Base-by-base conservation (phyloP, 2,329 filamentous ascomycete species). In the Neoascochyta sp. region DNA sequence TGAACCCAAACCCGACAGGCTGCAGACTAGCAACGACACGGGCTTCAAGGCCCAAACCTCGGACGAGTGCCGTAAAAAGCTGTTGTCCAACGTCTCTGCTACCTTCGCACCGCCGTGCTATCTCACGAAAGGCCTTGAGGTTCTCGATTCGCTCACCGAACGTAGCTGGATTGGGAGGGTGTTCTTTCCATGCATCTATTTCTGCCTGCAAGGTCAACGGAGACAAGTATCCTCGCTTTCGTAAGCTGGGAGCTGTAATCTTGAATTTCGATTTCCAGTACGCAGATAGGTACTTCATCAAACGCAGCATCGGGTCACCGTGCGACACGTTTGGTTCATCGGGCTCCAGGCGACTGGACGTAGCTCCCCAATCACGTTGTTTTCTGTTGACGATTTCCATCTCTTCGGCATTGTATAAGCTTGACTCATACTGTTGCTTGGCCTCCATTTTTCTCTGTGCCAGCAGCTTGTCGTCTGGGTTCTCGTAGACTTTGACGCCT, bases 261-360 rank as follows among this genome's bases (percentile, higher is more conserved):
- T 70, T 75, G 60, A 94, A 98, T 18, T 81, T 74, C 50, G 88
- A 83, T 57, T 81, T 88, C 92, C 92, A 98, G 71, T 87, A 95
- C 2, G 80, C 75, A 7, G 81, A 72, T n/a, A 98, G 65, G 28
- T 78, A 71, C 50, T 83, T 83, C 52, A 96, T 70, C 4, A 96
- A 68, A 13, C 81, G 73, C 30, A 90, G 75, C 4, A 94, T 64
- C 1, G 89, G 88, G 59, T 95, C 89, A 0, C 86, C 86, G 22
- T 80, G 76, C 57, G 86, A 92, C 69, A 90, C 75, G 50, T 95
- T 84, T 4, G 84, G 76, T 15, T 73, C 71, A 0, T 81, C 83
- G 13, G 75, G 74, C 46, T 90, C 86, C 1, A 87, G 63, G 22
- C 75, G 76, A 33, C 81, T 73, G 1, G 87, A 84, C 5, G 76